Conservation (phyloP, 352 stramenopile genomes). For the Pythium coloratum region DNA sequence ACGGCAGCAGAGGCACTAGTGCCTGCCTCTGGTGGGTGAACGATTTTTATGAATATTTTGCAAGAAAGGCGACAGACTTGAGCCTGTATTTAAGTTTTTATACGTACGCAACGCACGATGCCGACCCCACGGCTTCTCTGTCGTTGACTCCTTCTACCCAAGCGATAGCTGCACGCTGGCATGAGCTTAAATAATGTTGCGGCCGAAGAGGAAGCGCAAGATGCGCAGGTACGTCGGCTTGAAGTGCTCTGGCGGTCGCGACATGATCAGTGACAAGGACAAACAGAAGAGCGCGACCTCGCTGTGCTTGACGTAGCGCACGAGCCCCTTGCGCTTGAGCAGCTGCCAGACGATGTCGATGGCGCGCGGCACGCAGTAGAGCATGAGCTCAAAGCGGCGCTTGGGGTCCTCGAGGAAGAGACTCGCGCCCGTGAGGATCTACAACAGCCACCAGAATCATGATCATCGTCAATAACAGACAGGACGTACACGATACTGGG, state of each 20-base stretch:
- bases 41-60: constrained; percentile 22
- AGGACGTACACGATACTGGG: background rate
- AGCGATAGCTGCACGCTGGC: background rate
- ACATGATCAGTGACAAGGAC: constrained; percentile 86
- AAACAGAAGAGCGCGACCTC: constrained; percentile 84
- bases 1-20: background rate
- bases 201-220: constrained; percentile 82
- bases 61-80: constrained; percentile 7
- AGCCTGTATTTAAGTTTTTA: constrained; percentile 29
- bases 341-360: constrained; percentile 83
- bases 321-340: constrained; percentile 61
- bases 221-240: constrained; percentile 85
- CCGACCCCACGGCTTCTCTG: background rate
- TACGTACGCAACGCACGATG: constrained; percentile 6
- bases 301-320: constrained; percentile 75
- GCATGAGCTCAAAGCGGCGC: constrained; percentile 82
- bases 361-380: constrained; percentile 75
- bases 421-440: constrained; percentile 58
- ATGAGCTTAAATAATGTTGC: constrained; percentile 58
- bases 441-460: background rate
- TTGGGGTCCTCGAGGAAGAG: constrained; percentile 84
- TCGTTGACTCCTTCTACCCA: background rate
- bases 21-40: constrained; percentile 7
- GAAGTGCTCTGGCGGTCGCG: constrained; percentile 72
- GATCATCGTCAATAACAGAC: background rate